These are phyloP conservation scores for Trichophyton verrucosum DNA, from an alignment of 2,329 filamentous ascomycete genomes.

Conservation along the genomic window DNA sequence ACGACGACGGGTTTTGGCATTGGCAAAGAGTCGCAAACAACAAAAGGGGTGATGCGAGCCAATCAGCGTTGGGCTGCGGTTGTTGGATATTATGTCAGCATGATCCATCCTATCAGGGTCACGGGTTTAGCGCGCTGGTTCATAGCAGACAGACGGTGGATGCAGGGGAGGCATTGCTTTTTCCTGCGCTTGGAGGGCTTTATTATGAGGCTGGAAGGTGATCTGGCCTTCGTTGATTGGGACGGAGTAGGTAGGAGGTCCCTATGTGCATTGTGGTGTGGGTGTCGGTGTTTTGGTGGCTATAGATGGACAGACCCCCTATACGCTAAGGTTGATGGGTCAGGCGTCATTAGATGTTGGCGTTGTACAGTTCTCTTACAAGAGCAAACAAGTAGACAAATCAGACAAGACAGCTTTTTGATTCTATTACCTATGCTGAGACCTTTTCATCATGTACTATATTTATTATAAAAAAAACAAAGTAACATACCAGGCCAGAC, in stretches of 20 bases:
- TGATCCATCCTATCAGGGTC: not conserved
- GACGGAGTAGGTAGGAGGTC: too few species aligned
- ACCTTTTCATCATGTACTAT: slow-evolving; percentile 6
- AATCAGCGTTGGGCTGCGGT: not conserved
- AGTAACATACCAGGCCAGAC: not conserved
- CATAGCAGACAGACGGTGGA: not conserved
- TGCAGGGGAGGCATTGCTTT: too few species aligned
- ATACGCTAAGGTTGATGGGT: not conserved
- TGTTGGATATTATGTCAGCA: not conserved
- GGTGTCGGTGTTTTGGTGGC: too few species aligned
- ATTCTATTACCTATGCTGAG: slow-evolving; percentile 1
- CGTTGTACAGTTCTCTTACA: not conserved
- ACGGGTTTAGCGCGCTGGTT: not conserved
- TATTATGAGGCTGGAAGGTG: too few species aligned
- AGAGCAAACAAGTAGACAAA: not conserved
- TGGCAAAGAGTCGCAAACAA: not conserved
- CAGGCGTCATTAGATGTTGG: not conserved
- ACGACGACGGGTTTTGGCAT: not conserved
- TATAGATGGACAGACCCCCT: not conserved
- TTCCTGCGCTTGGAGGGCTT: too few species aligned
- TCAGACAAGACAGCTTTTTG: not conserved
- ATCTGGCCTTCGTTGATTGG: too few species aligned
- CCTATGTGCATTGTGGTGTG: too few species aligned
- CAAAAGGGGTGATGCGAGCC: not conserved
- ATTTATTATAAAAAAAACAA: slow-evolving; percentile 4